Base-by-base conservation (phyloP, 2,329 filamentous ascomycete species). In the Alternaria ethzedia region DNA sequence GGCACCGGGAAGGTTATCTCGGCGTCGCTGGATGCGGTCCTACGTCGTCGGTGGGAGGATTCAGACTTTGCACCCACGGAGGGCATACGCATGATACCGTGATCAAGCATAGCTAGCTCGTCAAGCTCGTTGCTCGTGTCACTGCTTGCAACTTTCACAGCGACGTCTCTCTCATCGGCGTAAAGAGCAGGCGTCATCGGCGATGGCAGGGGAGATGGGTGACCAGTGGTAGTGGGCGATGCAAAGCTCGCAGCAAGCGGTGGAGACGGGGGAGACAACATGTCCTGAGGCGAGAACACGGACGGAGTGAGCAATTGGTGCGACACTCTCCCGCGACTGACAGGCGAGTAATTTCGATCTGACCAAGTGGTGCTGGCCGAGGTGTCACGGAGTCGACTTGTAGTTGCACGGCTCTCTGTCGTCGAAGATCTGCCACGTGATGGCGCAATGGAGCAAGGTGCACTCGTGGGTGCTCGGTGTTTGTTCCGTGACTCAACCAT, bases 81-180 rank as follows among this genome's bases (percentile, higher is more conserved):
- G n/a, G 69, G 70, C 3, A 67, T 63, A 8, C 72, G 71, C 44
- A 77, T 68, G 47, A 75, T 54, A 23, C 73, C 73, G 3, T 64
- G 70, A 4, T 74, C 69, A 4, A 72, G 66, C 15, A 74, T 57
- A 6, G 66, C 45, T 13, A 75, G 61, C 11, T 78, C 77, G 9
- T 79, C 77, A 30, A 59, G 57, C 8, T 79, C 76, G 26, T 75
- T 75, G 56, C 71, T 73, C 11, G 68, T 73, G 21, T 79, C 78
- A 58, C 79, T 81, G 56, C 69, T 73, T 8, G 77, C 78, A 12
- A 80, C 78, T 59, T 79, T 79, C 30, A 80, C 77, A 11, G 67
- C 58, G 10, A 79, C 63, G 26, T 75, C 76, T 13, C 56, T 59
- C 30, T 78, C 76, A 8, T 69, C 72, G 5, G 66, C 54, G 17